Evolutionary conservation across 768 basidiomycete species (phyloP), one percentile per base, ranked within the genome.

Genomic region (Cystoderma amianthinum): DNA sequence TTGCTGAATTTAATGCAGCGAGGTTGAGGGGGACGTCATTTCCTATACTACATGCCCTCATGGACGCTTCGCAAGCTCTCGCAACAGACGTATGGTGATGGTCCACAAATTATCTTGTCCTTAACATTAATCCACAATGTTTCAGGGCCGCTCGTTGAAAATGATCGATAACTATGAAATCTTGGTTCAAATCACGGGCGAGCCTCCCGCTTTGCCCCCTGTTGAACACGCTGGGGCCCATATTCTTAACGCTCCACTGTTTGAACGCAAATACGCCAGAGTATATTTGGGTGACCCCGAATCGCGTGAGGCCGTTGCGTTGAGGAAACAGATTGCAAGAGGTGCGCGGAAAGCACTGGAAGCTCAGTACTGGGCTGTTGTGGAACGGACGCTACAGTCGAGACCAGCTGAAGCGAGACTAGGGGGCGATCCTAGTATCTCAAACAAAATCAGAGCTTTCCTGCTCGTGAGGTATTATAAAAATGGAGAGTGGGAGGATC

Each of bases 401-500:
- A 68, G 88, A 9, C 89, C 91, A 0, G 72, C 78, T 40, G 88
- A 96, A 49, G 95, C 95, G 1, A 70, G 75, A 30, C 70, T 99
- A 3, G 95, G 95, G 12, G 95, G 95, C 18, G 85, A 93, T 43
- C 95, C 95, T 0, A 89, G 87, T 44, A 70, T 93, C 10, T 70
- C 80, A 21, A 96, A 97, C 69, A 91, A 86, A 57, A 79, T 97
- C 32, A 71, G 93, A 7, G 92, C 92, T 0, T 98, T 90, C 57
- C 65, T 94, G 21, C 67, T 85, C 18, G 80, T 97, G 39, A 67
- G 78, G 48, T 88, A 85, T 61, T 88, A 92, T 54, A 71, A 76
- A 48, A 75, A 76, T 49, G 82, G 81, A 13, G 88, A 89, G 48
- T 95, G 94, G 88, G 82, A 86, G 38, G 87, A 87, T 43, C 72